A percentile compares a stretch with the other conserved stretches of the same genome.
Evolutionary conservation across 495 filamentous ascomycete species (phyloP).

Genomic region (Podospora australis): DNA sequence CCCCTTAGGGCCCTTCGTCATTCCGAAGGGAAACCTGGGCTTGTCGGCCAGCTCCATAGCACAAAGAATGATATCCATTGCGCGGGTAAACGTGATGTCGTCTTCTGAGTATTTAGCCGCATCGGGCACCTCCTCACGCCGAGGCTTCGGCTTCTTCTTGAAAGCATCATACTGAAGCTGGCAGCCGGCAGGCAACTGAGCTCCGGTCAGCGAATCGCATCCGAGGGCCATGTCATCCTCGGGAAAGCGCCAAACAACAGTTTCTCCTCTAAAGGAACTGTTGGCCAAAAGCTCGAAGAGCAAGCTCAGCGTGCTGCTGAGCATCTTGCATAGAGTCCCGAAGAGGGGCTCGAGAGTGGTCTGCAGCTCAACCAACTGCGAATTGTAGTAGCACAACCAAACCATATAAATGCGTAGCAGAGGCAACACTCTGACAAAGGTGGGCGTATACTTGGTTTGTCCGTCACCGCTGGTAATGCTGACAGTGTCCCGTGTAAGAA

Average conservation of each 20-base stretch:
- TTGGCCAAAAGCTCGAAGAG: constrained; percentile 25
- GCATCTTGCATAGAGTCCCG: constrained; percentile 31
- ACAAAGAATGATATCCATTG: constrained; percentile 17
- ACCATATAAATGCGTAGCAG: constrained; percentile 39
- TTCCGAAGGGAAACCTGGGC: constrained; percentile 17
- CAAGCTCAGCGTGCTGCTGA: constrained; percentile 32
- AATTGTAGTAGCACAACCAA: constrained; percentile 35
- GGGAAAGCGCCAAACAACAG: constrained; percentile 26
- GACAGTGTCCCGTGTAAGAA: constrained; percentile 12
- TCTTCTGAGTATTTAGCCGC: constrained; percentile 13
- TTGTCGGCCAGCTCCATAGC: constrained; percentile 20
- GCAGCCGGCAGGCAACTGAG: constrained; percentile 22
- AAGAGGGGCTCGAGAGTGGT: constrained; percentile 36
- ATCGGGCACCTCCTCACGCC: constrained; percentile 17
- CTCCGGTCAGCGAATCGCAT: constrained; percentile 33
- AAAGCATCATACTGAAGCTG: constrained; percentile 23
- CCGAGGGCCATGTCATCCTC: constrained; percentile 40
- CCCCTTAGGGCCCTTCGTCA: constrained; percentile 12
- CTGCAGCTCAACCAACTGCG: constrained; percentile 32
- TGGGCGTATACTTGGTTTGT: constrained; percentile 21
- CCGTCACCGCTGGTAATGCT: not conserved
- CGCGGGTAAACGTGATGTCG: constrained; percentile 17
- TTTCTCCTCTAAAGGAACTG: constrained; percentile 21
- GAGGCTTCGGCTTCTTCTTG: constrained; percentile 18
- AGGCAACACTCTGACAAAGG: constrained; percentile 23